Conservation (phyloP, 331 rosid genomes). For the Cydonia oblonga region DNA sequence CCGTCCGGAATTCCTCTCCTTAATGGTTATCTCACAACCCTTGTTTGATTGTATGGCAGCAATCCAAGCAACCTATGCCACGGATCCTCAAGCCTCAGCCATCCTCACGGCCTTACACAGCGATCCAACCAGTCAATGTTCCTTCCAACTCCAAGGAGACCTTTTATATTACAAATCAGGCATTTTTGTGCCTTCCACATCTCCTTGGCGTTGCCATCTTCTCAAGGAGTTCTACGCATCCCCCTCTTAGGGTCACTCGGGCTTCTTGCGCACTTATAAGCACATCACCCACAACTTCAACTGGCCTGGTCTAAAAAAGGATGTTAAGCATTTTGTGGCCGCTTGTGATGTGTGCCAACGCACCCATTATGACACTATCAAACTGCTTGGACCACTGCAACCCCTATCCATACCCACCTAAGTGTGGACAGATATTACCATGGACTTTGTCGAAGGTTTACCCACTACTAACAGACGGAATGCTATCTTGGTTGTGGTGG, state of each 20-base stretch:
- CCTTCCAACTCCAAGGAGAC: accelerated
- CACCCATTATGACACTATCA: background rate
- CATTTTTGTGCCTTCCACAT: accelerated
- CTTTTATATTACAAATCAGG: too few species aligned
- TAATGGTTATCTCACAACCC: accelerated
- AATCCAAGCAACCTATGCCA: accelerated
- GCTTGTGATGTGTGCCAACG: background rate
- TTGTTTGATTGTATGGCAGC: background rate
- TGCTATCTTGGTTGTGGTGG: background rate
- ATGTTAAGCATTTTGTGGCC: background rate
- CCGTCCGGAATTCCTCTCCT: accelerated
- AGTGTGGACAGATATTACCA: background rate
- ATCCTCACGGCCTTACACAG: background rate
- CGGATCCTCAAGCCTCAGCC: accelerated
- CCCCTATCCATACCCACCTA: background rate
- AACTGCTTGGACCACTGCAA: background rate
- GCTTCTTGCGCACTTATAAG: background rate
- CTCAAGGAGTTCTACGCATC: background rate
- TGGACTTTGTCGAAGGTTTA: background rate
- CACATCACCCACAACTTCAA: background rate
- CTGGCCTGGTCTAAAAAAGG: background rate
- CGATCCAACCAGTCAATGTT: background rate
- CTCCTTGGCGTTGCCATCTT: background rate
- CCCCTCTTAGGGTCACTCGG: accelerated
- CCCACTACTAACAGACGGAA: background rate